Evolutionary conservation across 192 early-diverging fungal genomes (phyloP), one percentile per base, ranked within the genome.

Genomic region (Dimargaris verticillata): DNA sequence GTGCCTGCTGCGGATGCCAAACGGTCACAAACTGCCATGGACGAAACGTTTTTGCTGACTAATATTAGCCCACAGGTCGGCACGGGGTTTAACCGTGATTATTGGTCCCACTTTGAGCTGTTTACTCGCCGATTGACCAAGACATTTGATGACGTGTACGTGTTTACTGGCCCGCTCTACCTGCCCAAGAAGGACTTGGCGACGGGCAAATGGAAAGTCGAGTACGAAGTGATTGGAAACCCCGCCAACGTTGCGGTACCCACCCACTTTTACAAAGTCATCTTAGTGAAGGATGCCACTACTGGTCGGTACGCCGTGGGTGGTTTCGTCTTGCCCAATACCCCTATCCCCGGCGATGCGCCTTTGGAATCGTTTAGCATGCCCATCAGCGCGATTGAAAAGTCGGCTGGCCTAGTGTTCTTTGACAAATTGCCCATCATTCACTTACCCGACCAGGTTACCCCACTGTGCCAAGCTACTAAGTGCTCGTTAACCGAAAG

Each of bases 221-320:
- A 80, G 44, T 90, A 91, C 63, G 82, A 97, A 73, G 83, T 94
- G 25, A 87, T 97, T 57, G 92, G 93, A 0, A 74, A 78, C 54
- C 84, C 88, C 28, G 89, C 90, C 25, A 89, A 88, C 58, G 79
- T 88, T 46, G 85, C 84, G 11, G 93, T 97, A 2, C 92, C 93
- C 6, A 94, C 91, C 5, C 91, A 94, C 61, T 94, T 92, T 69
- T 97, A 80, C 74, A 97, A 97, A 73, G 83, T 91, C 24, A 83
- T 93, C 29, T 66, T 91, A 68, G 88, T 82, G 3, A 68, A 74
- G 51, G 78, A 75, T 44, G 68, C 69, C 46, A 74, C 78, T 28
- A 7, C 33, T 38, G 20, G 46, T 0, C 61, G 67, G 11, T 77
- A 78, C 60, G 70, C 75, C 12, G 52, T 82, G 0, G 86, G 74